A percentile compares a stretch with the other conserved stretches of the same genome.
phyloP scores from a whole-genome alignment of 208 protist species.

The Lotmaria passim region DNA sequence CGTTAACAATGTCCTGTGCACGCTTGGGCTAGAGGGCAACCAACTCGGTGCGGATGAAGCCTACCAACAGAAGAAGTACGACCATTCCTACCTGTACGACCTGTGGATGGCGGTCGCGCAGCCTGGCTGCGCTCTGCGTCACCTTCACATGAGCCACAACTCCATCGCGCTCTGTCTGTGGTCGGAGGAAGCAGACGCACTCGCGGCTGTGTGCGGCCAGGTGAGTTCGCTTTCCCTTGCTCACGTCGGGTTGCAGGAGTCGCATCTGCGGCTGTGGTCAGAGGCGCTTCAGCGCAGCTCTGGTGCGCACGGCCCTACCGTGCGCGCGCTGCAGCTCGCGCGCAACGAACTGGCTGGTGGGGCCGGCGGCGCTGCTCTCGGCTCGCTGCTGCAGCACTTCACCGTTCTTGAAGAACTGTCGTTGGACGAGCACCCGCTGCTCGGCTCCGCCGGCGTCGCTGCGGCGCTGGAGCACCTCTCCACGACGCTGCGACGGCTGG shows the following conservation, averaged over 20 bases:
- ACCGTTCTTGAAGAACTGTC: constrained; percentile 51
- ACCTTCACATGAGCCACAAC: constrained; percentile 72
- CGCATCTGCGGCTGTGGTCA: constrained; percentile 58
- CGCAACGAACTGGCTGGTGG: constrained; percentile 55
- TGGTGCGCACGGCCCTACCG: constrained; percentile 10
- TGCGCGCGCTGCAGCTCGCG: constrained; percentile 57
- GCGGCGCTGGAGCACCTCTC: constrained; percentile 38
- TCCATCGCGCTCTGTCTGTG: constrained; percentile 55
- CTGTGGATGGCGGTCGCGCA: constrained; percentile 41
- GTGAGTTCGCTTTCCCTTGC: constrained; percentile 59
- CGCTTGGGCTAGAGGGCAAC: constrained; percentile 77
- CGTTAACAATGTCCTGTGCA: constrained; percentile 50
- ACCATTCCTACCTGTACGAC: constrained; percentile 54
- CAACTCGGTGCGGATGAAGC: constrained; percentile 39
- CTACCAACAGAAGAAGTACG: constrained; percentile 12
- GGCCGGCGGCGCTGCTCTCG: constrained; percentile 43
- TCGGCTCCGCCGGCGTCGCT: constrained; percentile 42
- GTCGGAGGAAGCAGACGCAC: constrained; percentile 54
- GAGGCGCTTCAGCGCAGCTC: constrained; percentile 18
- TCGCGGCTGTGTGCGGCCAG: constrained; percentile 46
- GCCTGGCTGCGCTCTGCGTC: constrained; percentile 38
- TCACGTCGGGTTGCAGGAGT: constrained; percentile 43
- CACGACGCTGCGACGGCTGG: constrained; percentile 36
- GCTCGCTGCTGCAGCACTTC: constrained; percentile 48
- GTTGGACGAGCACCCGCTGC: constrained; percentile 56